phyloP scores from a whole-genome alignment of 345 rosid genomes.

The Theobroma cacao region DNA sequence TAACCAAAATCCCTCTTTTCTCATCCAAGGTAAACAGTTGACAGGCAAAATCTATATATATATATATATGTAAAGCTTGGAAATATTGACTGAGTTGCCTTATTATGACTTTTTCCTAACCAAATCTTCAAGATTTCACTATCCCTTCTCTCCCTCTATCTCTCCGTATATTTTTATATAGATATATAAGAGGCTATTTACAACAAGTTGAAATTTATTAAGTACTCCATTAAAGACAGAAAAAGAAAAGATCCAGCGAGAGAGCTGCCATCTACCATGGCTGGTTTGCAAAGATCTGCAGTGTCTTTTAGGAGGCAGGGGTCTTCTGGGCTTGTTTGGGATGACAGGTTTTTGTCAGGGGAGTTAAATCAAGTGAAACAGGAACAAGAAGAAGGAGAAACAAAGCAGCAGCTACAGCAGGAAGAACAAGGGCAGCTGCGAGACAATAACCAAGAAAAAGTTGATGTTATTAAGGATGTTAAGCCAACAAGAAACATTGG shows the following conservation, averaged over 20 bases:
- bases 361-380: constrained; percentile 44
- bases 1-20: neutral
- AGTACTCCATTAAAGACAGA: neutral
- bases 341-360: constrained; percentile 59
- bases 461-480: constrained; percentile 34
- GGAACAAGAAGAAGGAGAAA: constrained; percentile 17
- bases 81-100: constrained; percentile 24
- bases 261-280: constrained; percentile 45
- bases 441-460: constrained; percentile 19
- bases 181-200: neutral
- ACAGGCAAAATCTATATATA: constrained; percentile 3
- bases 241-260: constrained; percentile 13
- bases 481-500: constrained; percentile 35
- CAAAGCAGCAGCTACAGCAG: constrained; percentile 7
- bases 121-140: neutral
- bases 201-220: neutral
- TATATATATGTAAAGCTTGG: neutral
- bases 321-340: constrained; percentile 90
- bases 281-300: constrained; percentile 84
- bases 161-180: neutral
- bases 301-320: constrained; percentile 91
- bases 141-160: neutral
- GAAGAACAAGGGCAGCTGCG: constrained; percentile 19
- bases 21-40: neutral
- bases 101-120: constrained; percentile 4